A percentile compares a stretch with the other conserved stretches of the same genome.
Conservation (phyloP, 2,329 filamentous ascomycete species). For the Helicocarpus griseus region DNA sequence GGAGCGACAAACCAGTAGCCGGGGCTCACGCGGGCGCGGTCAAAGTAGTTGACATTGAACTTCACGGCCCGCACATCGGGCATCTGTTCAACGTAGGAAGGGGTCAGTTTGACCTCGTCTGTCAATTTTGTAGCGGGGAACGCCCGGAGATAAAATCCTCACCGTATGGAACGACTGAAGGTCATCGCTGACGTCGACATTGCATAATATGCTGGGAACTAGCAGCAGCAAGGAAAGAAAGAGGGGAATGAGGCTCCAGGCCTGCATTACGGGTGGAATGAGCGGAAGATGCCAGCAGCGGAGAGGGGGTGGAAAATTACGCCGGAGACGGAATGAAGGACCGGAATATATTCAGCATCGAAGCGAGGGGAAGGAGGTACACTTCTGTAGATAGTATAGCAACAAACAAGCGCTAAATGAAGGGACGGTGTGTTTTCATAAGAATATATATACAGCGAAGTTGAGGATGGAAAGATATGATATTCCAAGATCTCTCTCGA, state of each 20-base stretch:
- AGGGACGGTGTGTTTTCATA: no score
- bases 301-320: not conserved
- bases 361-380: no score
- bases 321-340: no score
- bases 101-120: not conserved
- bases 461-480: no score
- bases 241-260: not conserved
- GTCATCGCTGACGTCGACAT: not conserved
- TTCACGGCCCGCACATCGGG: conserved; percentile 8
- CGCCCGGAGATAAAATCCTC: not conserved
- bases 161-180: not conserved
- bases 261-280: not conserved
- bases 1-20: conserved; percentile 43
- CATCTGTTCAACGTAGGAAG: not conserved
- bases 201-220: not conserved
- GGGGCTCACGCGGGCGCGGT: conserved; percentile 23
- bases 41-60: conserved; percentile 19
- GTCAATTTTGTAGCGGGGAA: not conserved
- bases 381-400: no score
- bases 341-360: no score
- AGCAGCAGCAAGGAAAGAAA: not conserved
- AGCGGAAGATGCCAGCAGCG: not conserved
- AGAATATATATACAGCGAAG: no score
- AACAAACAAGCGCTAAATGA: no score
- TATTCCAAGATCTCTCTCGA: no score